These are phyloP conservation scores for Basidioascus undulatus DNA, from an alignment of 768 basidiomycete genomes.

Conservation along the genomic window DNA sequence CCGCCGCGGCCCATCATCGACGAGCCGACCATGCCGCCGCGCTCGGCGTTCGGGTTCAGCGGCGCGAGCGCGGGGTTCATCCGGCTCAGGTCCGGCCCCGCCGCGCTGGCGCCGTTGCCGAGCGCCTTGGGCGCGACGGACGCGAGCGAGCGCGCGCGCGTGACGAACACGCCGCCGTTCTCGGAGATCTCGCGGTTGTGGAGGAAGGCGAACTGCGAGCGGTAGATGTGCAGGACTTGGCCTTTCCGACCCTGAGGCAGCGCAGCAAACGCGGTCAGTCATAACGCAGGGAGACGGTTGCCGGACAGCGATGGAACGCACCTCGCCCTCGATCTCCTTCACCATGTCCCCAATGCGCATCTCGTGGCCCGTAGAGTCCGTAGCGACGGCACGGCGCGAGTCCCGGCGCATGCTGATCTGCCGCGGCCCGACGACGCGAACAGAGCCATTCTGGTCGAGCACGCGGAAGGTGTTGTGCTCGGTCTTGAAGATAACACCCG, in stretches of 20 bases:
- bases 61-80: constrained; percentile 59
- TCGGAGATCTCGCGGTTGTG: constrained; percentile 75
- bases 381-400: constrained; percentile 58
- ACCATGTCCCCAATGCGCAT: constrained; percentile 70
- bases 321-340: constrained; percentile 75
- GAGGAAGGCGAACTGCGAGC: constrained; percentile 79
- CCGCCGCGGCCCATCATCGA: constrained; percentile 5
- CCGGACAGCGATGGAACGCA: constrained; percentile 18
- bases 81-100: constrained; percentile 54
- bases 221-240: constrained; percentile 73
- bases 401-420: constrained; percentile 71
- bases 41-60: constrained; percentile 28
- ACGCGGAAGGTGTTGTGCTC: constrained; percentile 91
- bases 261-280: not conserved
- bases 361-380: constrained; percentile 69
- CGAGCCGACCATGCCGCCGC: constrained; percentile 57
- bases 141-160: constrained; percentile 52
- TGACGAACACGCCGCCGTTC: constrained; percentile 86
- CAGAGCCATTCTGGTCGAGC: constrained; percentile 77
- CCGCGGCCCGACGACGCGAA: constrained; percentile 69
- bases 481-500: constrained; percentile 91
- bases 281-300: not conserved
- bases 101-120: constrained; percentile 38
- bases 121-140: constrained; percentile 54
- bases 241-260: constrained; percentile 49